Base-by-base conservation (phyloP, 768 basidiomycete genomes). In the Harrya chromipes region DNA sequence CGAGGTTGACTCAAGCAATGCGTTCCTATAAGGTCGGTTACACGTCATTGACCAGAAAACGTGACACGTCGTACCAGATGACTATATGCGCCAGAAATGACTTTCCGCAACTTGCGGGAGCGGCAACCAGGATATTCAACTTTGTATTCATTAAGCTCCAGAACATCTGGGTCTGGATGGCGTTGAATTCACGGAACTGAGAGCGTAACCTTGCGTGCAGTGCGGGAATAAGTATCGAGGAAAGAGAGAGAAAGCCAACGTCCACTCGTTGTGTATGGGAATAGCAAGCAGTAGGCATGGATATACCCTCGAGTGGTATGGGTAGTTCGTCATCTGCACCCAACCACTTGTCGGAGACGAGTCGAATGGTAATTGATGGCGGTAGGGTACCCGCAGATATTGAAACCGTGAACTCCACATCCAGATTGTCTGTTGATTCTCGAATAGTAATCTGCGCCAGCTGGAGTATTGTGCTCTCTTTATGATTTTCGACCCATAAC, bases 401-500 rank as follows among this genome's bases (percentile, higher is more conserved):
- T 0, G 92, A 81, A 46, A 98, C 83, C 40, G 90, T 73, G 61
- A 98, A 98, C 43, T 90, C 84, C 27, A 85, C 70, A 33, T 84
- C 74, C 29, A 94, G 53, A 4, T 61, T 41, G 0, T 77, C 70
- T 1, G 87, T 89, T 16, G 78, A 75, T 53, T 82, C 79, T 38
- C 87, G 84, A 53, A 97, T 80, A 29, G 83, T 59, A 21, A 94
- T 69, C 59, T 87, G 83, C 1, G 83, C 73, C 46, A 87, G 76
- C 62, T 95, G 94, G 11, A 94, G 78, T 59, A 98, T 94, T 33
- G 78, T 78, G n/a, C 78, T 55, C n/a, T 83, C 86, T 29, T 86
- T 79, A 33, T 85, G 76, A 60, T 94, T 92, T 70, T 98, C 94
- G 3, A 97, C 72, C 97, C 97, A 98, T 26, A 99, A 67, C 85